Evolutionary conservation across 2,329 filamentous ascomycete genomes (phyloP).

Genomic region (Calonectria montana): DNA sequence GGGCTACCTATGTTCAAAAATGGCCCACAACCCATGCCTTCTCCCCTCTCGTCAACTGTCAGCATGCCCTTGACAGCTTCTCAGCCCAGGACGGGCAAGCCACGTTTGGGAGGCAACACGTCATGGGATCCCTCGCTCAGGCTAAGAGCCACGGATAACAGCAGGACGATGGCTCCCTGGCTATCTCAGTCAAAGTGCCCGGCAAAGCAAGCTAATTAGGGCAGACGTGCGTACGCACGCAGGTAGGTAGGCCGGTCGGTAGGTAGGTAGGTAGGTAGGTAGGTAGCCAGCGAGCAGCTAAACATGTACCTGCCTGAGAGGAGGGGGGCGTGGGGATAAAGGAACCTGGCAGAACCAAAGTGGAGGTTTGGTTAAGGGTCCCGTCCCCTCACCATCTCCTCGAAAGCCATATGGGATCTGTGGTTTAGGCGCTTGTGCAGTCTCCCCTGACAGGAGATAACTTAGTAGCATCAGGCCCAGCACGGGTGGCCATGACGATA

Average conservation of each 20-base stretch:
- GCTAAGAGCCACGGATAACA: slow-evolving; percentile 2
- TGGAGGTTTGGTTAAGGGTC: slow-evolving; percentile 6
- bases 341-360: slow-evolving; percentile 3
- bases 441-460: not conserved
- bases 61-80: slow-evolving; percentile 1
- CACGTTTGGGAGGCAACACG: slow-evolving; percentile 7
- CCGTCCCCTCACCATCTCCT: slow-evolving; percentile 4
- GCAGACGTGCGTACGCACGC: slow-evolving; percentile 7
- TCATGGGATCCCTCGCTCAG: not conserved
- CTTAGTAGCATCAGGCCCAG: not conserved
- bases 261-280: not conserved
- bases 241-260: not conserved
- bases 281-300: not conserved
- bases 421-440: slow-evolving; percentile 1
- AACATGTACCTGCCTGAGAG: not conserved
- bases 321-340: not conserved
- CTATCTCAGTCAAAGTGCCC: slow-evolving; percentile 6
- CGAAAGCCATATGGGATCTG: slow-evolving; percentile 1
- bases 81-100: slow-evolving; percentile 11
- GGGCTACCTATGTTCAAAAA: slow-evolving; percentile 16
- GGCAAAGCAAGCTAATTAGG: slow-evolving; percentile 8
- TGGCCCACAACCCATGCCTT: slow-evolving; percentile 9
- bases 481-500: not conserved
- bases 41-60: not conserved
- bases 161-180: not conserved